Evolutionary conservation across 805 yeast genomes (phyloP).

Genomic region (Candida quercuum): DNA sequence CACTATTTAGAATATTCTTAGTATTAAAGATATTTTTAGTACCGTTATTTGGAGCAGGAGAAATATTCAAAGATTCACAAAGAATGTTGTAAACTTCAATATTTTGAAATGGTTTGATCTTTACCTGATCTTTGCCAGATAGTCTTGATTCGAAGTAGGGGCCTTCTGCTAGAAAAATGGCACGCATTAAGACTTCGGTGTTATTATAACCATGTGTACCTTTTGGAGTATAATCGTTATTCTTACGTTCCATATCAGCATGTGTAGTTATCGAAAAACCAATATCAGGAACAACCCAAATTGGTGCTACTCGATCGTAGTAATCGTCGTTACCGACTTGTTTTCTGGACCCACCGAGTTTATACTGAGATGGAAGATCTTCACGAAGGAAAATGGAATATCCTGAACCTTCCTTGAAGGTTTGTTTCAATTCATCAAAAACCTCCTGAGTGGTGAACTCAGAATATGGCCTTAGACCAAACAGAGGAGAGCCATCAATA

Average conservation of each 20-base stretch:
- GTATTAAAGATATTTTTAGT: slow-evolving; percentile 24
- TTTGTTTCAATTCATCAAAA: slow-evolving; percentile 34
- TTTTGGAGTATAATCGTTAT: slow-evolving; percentile 18
- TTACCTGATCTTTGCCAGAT: slow-evolving; percentile 12
- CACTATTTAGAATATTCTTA: slow-evolving; percentile 28
- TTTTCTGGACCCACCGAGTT: slow-evolving; percentile 25
- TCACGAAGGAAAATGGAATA: slow-evolving; percentile 49
- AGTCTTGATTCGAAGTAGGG: slow-evolving; percentile 53
- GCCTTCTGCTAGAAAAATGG: slow-evolving; percentile 74
- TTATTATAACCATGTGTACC: slow-evolving; percentile 89
- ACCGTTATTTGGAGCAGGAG: slow-evolving; percentile 60
- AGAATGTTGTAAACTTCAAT: slow-evolving; percentile 68
- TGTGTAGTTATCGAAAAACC: slow-evolving; percentile 74
- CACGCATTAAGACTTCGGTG: slow-evolving; percentile 74
- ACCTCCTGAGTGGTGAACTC: slow-evolving; percentile 38
- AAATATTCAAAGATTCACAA: slow-evolving; percentile 53
- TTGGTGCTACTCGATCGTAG: slow-evolving; percentile 67
- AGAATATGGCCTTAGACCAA: slow-evolving; percentile 59
- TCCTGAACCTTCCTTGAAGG: slow-evolving; percentile 26
- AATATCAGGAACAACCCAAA: slow-evolving; percentile 79
- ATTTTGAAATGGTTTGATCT: slow-evolving; percentile 61
- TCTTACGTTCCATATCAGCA: slow-evolving; percentile 39
- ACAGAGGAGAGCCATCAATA: slow-evolving; percentile 82
- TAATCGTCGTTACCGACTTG: slow-evolving; percentile 22
- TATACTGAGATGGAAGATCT: slow-evolving; percentile 39